Evolutionary conservation across 495 filamentous ascomycete species (phyloP), one percentile per base, ranked within the genome.

Genomic region (Penicillium egyptiacum): DNA sequence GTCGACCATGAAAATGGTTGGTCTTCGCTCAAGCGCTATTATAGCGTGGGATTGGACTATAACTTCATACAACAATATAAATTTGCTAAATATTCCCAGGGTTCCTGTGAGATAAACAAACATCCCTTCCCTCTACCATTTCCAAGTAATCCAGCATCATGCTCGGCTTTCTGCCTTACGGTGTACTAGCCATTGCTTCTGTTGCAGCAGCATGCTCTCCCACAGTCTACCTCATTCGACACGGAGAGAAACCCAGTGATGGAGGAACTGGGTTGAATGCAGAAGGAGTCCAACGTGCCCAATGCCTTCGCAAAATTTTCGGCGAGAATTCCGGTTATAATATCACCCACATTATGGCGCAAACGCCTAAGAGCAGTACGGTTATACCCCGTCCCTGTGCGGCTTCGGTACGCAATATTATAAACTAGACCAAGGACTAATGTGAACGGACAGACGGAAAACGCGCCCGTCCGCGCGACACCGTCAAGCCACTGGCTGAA

Each of bases 201-300:
- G 19, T 70, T 1, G 55, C 42, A 19, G 26, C 57, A 35, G 45
- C 54, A 5, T 68, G 65, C 9, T 53, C 59, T 4, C 68, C 76
- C 14, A 79, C 69, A 0, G 71, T 84, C 28, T 84, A 83, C 59
- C 60, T 84, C 5, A 84, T 84, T 65, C 79, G 82, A 8, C 82
- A 84, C 59, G 82, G 81, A 58, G 82, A 84, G 62, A 84, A 84
- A 67, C 82, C 80, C 20, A 59, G 56, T 26, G 62, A 78, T 51
- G 75, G 74, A 30, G 66, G 60, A 10, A 66, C 68, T 35, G 81
- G 80, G 0, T 67, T 84, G 22, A 81, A 66, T 30, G 44, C 75
- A 0, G 53, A 74, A 46, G 82, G 82, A 16, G 22, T 72, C 14
- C 37, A 79, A 60, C 79, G 82, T 22, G 76, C 82, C 0, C 74